Evolutionary conservation across 306 rosid species (phyloP), one percentile per base, ranked within the genome.

Genomic region (Medicago arabica): DNA sequence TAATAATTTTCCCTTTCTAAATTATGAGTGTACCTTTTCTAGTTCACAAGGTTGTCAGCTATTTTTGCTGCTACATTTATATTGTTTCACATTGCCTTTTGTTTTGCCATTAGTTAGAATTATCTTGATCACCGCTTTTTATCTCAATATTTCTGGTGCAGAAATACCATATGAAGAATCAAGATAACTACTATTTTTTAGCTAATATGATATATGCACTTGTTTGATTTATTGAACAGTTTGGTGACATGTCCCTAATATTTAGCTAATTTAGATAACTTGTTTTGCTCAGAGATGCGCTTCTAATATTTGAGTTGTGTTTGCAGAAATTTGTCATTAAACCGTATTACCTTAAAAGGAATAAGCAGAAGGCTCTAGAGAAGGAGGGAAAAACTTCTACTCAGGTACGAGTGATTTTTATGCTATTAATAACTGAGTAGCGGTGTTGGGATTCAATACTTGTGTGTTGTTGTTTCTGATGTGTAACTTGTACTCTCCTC

Each of bases 331-430:
- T 95, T 68, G 2, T 90, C 63, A 31, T 90, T 67, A 95, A 92
- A 83, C 99, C 97, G 39, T 95, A 85, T 83, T 90, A 80, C 81
- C 89, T 75, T 76, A 89, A 69, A 83, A 90, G 96, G 85, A 92
- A 87, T 75, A 90, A 88, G 85, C 90, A 82, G 84, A 90, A 89
- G 89, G 92, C 92, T 47, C 77, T 86, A 46, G 97, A 90, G 89
- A 89, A 84, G 74, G 87, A 85, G 60, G 91, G 83, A 73, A 86
- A 83, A 78, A 95, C 83, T 75, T 90, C 89, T 76, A 47, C 83
- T 39, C 89, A 87, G 97, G 98, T 92, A 87, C 59, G 89, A 58
- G 6, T 73, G 36, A 69, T 67, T 46, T 55, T 25, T 82, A 19
- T 53, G 67, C 63, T 28, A 28, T 41, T 55, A 41, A 57, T 55